Base-by-base conservation (phyloP, 129 eudicot species). In the Flaveria linearis region DNA sequence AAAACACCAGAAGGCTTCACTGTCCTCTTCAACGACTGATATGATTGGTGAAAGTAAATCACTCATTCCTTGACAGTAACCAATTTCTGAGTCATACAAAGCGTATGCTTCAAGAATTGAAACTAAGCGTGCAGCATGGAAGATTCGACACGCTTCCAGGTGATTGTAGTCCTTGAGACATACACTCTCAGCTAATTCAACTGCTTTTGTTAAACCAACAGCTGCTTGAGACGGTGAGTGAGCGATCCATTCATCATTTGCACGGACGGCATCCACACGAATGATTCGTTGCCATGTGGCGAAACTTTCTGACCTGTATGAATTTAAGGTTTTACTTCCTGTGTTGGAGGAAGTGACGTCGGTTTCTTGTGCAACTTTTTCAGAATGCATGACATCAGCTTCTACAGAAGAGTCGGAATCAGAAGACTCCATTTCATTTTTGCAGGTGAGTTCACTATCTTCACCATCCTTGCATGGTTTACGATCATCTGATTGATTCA, bases 1-100 rank as follows among this genome's bases (percentile, higher is more conserved):
- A 69, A 91, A 91, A 79, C 97, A 91, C 91, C 97, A 84, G 76
- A 88, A 91, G 3, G 97, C 97, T 53, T 82, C 87, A 41, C 86
- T 74, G 77, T 91, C 97, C 7, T 91, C 88, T 63, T 84, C 89
- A 4, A 88, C 80, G 16, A 91, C 93, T 1, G 97, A 82, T 45
- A 91, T 76, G 2, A 91, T 88, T 14, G 97, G 97, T 11, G 97
- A 88, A 10, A 91, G 97, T 41, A 91, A 78, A 75, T 91, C 97
- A 51, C 93, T 88, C 97, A 91, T 91, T 43, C 97, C 97, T 69
- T 91, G 97, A 72, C 97, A 91, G 79, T 91, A 91, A 9, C 97
- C 97, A 5, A 83, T 91, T 42, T 91, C 97, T 0, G 93, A n/a
- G 67, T 91, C 97, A n/a, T 84, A 85, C 20, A 91, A 2, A 5